Evolutionary conservation across 352 stramenopile genomes (phyloP), one percentile per base, ranked within the genome.

Genomic region (Phytophthora melonis): DNA sequence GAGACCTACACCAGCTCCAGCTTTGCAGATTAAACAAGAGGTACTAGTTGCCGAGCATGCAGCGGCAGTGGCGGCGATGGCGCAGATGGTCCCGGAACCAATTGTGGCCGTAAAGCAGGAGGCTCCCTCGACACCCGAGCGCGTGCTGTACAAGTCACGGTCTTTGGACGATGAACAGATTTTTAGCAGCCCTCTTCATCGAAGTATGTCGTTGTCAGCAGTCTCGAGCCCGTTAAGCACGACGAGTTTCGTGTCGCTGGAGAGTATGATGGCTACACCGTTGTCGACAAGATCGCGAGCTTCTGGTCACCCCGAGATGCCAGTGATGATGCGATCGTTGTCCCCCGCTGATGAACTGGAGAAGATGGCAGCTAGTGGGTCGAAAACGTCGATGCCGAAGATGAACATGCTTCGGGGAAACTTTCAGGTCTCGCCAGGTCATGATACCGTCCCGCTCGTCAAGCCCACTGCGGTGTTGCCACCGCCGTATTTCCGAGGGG

Each of bases 371-470:
- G 61, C 82, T 13, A 86, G 83, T 47, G 70, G 75, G 8, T 82
- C 70, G 25, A 89, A 87, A 32, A 80, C 79, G n/a, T 82, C 83
- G 14, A 83, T 84, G 16, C 78, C 76, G 11, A 83, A 84, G 58
- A 76, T 93, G 36, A 87, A 87, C 63, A 90, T 88, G 68, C 75
- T 93, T 18, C 78, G 87, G 45, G 87, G 82, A 55, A 88, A 80
- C 16, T 82, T 91, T 36, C 71, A 82, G 60, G 70, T 82, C 2
- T 82, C 75, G 34, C 66, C 62, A 47, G 70, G 70, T 14, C 70
- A 74, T 14, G 75, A 77, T 1, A 59, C 57, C 3, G 66, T 70
- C 18, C 70, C 62, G 7, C 45, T 79, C 3, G 67, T 74, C 3
- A 79, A 72, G 56, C 67, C 71, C 27, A 79, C 71, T 30, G 66